These are phyloP conservation scores for Nitzschia sp. DNA, from an alignment of 108 stramenopile species.

Conservation along the genomic window DNA sequence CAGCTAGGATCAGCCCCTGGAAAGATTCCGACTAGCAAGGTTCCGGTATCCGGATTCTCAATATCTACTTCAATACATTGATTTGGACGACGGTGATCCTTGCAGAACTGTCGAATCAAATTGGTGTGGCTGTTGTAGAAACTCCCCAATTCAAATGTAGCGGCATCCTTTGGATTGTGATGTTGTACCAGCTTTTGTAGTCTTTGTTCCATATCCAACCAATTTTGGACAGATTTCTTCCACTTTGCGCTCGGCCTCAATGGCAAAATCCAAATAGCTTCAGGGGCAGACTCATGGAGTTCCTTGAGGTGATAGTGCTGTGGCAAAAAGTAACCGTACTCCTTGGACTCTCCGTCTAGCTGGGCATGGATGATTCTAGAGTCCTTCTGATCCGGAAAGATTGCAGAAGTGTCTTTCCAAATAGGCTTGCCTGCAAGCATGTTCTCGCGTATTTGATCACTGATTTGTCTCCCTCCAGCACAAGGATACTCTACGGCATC, in stretches of 20 bases:
- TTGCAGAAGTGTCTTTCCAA: slow-evolving; percentile 5
- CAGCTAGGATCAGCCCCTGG: not conserved
- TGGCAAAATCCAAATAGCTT: slow-evolving; percentile 36
- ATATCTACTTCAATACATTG: slow-evolving; percentile 11
- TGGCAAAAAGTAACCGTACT: slow-evolving; percentile 33
- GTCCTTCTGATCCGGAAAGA: not conserved
- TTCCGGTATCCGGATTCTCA: slow-evolving; percentile 19
- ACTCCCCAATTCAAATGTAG: slow-evolving; percentile 10
- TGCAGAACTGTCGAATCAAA: not conserved
- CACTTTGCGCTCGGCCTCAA: slow-evolving; percentile 17
- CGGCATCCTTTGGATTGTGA: not conserved
- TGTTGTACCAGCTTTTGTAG: slow-evolving; percentile 6
- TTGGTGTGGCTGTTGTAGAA: slow-evolving; percentile 19
- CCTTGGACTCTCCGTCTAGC: slow-evolving; percentile 32
- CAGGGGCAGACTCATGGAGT: slow-evolving; percentile 22
- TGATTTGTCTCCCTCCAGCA: slow-evolving; percentile 1
- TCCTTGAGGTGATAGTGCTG: slow-evolving; percentile 31
- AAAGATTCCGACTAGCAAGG: not conserved
- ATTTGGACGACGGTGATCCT: not conserved
- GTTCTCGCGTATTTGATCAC: slow-evolving; percentile 14
- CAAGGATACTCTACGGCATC: slow-evolving; percentile 24
- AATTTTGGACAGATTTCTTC: slow-evolving; percentile 29
- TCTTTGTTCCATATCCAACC: slow-evolving; percentile 36
- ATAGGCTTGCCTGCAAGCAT: not conserved
- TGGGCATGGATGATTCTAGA: slow-evolving; percentile 23